Base-by-base conservation (phyloP, 2,329 filamentous ascomycete species). In the Conoideocrella luteorostrata region DNA sequence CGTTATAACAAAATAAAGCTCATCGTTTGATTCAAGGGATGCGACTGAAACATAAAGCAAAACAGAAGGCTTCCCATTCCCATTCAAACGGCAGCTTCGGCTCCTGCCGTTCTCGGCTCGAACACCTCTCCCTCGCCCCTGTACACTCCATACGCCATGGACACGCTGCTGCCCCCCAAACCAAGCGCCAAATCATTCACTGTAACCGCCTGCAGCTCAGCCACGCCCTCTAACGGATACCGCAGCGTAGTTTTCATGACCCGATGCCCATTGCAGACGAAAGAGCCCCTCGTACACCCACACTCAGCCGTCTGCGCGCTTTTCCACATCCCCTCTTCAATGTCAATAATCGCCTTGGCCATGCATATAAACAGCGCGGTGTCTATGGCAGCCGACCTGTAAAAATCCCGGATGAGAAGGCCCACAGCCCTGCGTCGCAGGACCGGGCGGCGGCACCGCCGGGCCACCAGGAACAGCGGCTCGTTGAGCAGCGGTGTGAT, bases 151-250 rank as follows among this genome's bases (percentile, higher is more conserved):
- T 33, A n/a, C 30, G 30, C 30, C 30, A 33, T 33, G 13, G 30
- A 15, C 30, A n/a, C 30, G 44, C 67, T 66, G 11, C 55, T 55
- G 12, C 55, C 52, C 66, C 65, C 69, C 4, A 20, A 20, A 7
- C 30, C 30, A 33, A 15, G n/a, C n/a, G n/a, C n/a, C 3, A 4
- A 33, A 15, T 39, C 13, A n/a, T 4, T 12, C 5, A 24, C 5
- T 30, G 20, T 24, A 13, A 34, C 12, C 20, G 23, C 29, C n/a
- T 4, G 24, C 4, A 23, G 22, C 21, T 46, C 44, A 11, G 39
- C 44, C 29, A 39, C 35, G 1, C 47, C 29, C 2, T 18, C 28
- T 5, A 9, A 7, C 34, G 41, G 22, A n/a, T 17, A 38, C 3
- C n/a, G 2, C 7, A 40, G 9, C 11, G 38, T 20, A 9, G 38